These are phyloP conservation scores for Saturnispora halmiae DNA, from an alignment of 805 yeast genomes.

Conservation along the genomic window DNA sequence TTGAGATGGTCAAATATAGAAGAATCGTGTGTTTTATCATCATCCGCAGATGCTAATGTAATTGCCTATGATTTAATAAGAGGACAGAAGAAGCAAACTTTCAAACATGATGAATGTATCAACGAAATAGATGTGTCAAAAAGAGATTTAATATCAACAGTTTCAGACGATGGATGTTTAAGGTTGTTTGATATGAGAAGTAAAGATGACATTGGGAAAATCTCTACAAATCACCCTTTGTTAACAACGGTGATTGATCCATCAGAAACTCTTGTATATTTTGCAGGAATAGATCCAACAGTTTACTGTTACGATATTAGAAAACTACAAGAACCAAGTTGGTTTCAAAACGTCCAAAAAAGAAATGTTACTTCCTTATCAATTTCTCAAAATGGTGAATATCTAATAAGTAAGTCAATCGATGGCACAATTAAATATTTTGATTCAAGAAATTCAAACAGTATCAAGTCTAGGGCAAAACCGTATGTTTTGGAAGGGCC, in stretches of 20 bases:
- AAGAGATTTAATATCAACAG: constrained; percentile 35
- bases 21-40: constrained; percentile 36
- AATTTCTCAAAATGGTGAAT: constrained; percentile 34
- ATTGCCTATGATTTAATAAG: constrained; percentile 55
- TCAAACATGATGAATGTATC: constrained; percentile 32
- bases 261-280: constrained; percentile 37
- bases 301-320: constrained; percentile 54
- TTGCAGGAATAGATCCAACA: constrained; percentile 61
- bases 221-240: constrained; percentile 39
- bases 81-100: constrained; percentile 46
- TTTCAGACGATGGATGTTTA: constrained; percentile 56
- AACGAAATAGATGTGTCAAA: constrained; percentile 41
- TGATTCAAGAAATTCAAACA: constrained; percentile 37
- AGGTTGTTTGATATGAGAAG: constrained; percentile 58
- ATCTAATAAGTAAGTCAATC: constrained; percentile 41
- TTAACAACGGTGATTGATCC: constrained; percentile 37
- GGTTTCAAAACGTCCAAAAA: constrained; percentile 36
- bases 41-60: constrained; percentile 55
- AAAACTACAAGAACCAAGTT: constrained; percentile 31
- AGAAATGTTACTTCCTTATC: constrained; percentile 51
- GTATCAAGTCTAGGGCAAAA: constrained; percentile 30
- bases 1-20: constrained; percentile 43
- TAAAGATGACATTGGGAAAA: constrained; percentile 31
- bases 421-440: constrained; percentile 50
- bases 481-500: constrained; percentile 52